These are phyloP conservation scores for Scedosporium dehoogii DNA, from an alignment of 2,329 filamentous ascomycete genomes.

Conservation along the genomic window DNA sequence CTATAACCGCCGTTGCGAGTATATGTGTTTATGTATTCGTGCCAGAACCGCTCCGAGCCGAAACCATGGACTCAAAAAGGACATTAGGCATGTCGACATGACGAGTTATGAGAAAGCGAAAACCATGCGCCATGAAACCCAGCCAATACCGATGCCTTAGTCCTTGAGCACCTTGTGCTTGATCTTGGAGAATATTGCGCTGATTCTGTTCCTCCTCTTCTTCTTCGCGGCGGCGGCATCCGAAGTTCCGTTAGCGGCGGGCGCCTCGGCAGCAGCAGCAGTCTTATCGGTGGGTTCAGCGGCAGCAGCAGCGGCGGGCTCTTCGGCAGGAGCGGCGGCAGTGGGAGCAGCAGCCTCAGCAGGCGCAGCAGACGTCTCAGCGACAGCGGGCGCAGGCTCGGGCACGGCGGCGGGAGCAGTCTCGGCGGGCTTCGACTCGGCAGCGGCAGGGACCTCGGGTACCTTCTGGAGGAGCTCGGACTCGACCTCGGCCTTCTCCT, in stretches of 20 bases:
- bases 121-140: background rate
- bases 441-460: constrained; percentile 45
- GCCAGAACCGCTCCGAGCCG: too few relatives aligned
- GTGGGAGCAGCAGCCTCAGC: constrained; percentile 6
- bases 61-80: too few relatives aligned
- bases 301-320: background rate
- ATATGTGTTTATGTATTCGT: too few relatives aligned
- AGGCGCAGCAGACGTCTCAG: too few relatives aligned
- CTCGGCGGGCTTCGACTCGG: constrained; percentile 54
- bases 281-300: constrained; percentile 4
- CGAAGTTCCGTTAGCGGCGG: constrained; percentile 13
- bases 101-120: background rate
- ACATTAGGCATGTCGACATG: background rate
- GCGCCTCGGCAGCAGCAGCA: constrained; percentile 8
- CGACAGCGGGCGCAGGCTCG: too few relatives aligned
- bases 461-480: constrained; percentile 28
- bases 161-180: constrained; percentile 3
- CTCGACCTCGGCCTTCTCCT: constrained; percentile 7
- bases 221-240: constrained; percentile 35
- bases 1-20: too few relatives aligned
- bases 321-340: background rate
- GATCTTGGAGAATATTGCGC: constrained; percentile 48
- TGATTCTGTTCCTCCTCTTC: constrained; percentile 59
- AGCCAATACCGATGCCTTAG: background rate
- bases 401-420: constrained; percentile 23